Base-by-base conservation (phyloP, 75 land plant genomes). In the Ceratopteris richardii region DNA sequence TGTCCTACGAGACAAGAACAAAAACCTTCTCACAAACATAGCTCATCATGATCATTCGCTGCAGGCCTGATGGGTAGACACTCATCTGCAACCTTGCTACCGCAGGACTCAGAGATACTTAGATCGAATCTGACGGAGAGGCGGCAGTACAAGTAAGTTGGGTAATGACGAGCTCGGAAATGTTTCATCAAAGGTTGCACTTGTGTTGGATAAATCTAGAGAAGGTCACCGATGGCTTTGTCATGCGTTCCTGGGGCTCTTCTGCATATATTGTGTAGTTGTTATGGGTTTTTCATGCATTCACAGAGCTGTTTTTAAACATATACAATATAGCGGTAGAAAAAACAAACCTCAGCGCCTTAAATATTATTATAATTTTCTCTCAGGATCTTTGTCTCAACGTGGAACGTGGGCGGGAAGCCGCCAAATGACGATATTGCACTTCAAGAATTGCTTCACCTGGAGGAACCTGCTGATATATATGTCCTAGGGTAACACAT, bases 401-500 rank as follows among this genome's bases (percentile, higher is more conserved):
- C 82, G 29, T 82, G 86, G 86, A 82, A 82, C 64, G 82, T 82
- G 18, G 86, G 78, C 1, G 86, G 86, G 24, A 75, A 68, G 39
- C 71, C 79, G 17, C 86, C 86, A 0, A 54, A 63, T 22, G 76
- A 74, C 0, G 74, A 75, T 62, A 58, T 87, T 62, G 76, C 84
- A 31, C 68, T 91, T 57, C 79, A 83, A 65, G 83, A 84, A 21
- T 91, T 93, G 97, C 71, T 91, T 19, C 66, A 64, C 41, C 66
- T 69, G 39, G 27, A 68, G 41, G 80, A 84, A 51, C 76, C 85
- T 10, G 93, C 87, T 57, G 97, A 91, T 43, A 75, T 91, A 16
- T 91, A 84, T 63, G 72, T 91, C 47, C 51, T 91, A 53, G 97
- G 97, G 97, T 87, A 56, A 51, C 72, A 63, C 9, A 31, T 20